Percentiles rank a stretch among this genome's conserved stretches.
phyloP scores from a whole-genome alignment of 805 yeast species.

The Hanseniaspora opuntiae region DNA sequence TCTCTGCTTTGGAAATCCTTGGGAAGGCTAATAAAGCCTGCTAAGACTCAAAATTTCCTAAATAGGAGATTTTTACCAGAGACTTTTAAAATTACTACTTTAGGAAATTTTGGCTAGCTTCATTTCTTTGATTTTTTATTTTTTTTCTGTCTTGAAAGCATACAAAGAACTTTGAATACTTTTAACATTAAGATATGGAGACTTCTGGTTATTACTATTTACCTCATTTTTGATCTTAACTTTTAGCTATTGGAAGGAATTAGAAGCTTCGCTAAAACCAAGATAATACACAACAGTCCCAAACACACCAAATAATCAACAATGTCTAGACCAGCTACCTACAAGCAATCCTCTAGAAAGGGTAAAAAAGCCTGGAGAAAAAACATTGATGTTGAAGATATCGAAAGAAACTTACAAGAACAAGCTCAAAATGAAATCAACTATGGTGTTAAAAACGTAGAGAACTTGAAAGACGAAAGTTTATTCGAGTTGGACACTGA shows the following conservation, averaged over 20 bases:
- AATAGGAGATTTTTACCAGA: neutral
- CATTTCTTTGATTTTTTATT: neutral
- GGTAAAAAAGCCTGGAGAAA: constrained; percentile 95
- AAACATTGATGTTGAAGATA: constrained; percentile 73
- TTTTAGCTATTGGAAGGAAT: no score
- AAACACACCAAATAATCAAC: neutral
- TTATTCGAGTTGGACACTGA: constrained; percentile 47
- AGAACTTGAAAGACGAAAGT: constrained; percentile 19
- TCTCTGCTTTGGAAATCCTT: neutral
- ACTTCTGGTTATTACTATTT: no score
- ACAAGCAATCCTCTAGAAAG: constrained; percentile 69
- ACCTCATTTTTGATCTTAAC: no score
- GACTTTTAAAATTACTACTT: neutral
- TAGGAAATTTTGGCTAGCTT: neutral
- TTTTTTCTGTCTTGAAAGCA: neutral
- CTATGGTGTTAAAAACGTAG: constrained; percentile 23
- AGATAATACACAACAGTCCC: neutral
- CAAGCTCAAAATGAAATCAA: constrained; percentile 43
- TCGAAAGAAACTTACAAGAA: constrained; percentile 57
- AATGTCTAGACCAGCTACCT: constrained; percentile 37
- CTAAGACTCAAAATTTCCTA: neutral
- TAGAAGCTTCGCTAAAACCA: neutral
- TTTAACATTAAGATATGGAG: no score
- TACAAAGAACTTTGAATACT: no score
- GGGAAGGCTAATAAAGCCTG: neutral